Evolutionary conservation across 1,284 basidiomycete genomes (phyloP), one percentile per base, ranked within the genome.

Genomic region (Moesziomyces parantarcticus): DNA sequence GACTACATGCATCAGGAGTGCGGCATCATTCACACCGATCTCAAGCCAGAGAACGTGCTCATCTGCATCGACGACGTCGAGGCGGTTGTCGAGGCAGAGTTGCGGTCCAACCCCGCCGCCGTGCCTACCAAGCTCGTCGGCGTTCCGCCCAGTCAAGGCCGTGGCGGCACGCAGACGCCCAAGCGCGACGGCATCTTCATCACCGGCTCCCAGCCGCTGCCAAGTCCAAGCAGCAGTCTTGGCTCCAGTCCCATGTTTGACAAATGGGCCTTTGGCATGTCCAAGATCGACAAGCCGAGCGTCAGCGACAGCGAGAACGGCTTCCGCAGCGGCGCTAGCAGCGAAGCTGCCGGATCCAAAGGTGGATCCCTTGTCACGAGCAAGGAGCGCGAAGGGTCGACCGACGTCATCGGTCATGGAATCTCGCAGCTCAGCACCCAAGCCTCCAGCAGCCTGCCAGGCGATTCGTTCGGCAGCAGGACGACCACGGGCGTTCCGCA

Each of bases 1-100:
- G 96, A 98, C 83, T 99, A 98, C 86, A 95, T 99, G 89, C 96
- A 99, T 82, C 89, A 92, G 46, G 93, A 92, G 84, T 99, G 96
- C 84, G 92, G 93, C 52, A 92, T 97, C 79, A 96, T 97, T 58
- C 73, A 80, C 60, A 84, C 83, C 45, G 95, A 99, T 85, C 88
- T 99, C 75, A 99, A 99, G 85, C 96, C 96, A 0, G 96, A 99
- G 84, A 99, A 99, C 85, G 94, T 99, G 34, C 88, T 99, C 56
- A 95, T 99, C 76, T 92, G 90, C 85, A 98, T 99, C 80, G 96
- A 98, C 78, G 93, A 98, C 82, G 96, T 99, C 76, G 96, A 99
- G 83, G 88, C 90, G 3, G 94, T 98, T 80, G 95, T 99, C 46
- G 89, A 91, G 74, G 87, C 92, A 16, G 95, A 98, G 84, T 87